Evolutionary conservation across 179 eudicot species (phyloP), one percentile per base, ranked within the genome.

Genomic region (Actinidia arguta): DNA sequence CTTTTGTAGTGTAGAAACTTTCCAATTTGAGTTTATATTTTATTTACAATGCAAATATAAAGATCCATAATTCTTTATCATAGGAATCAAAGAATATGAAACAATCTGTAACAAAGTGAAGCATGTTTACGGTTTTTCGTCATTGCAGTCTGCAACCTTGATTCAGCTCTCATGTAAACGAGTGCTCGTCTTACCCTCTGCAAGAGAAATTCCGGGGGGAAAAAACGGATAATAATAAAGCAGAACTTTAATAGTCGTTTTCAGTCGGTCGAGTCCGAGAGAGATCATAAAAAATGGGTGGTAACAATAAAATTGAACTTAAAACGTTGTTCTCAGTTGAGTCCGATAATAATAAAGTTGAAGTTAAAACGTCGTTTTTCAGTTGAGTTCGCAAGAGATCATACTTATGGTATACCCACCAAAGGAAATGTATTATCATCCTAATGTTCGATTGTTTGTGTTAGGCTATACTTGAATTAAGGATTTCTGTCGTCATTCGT

Each of bases 171-270:
- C 83, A 96, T 88, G 83, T 77, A 92, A 55, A 92, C 79, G 27
- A 94, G 91, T 52, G 86, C 97, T 20, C 93, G 83, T 46, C 78
- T 81, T 79, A 96, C 85, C 83, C 99, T 92, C 99, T 96, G 94
- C 88, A 84, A 4, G 70, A 20, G 76, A 80, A 52, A 56, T 59
- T 44, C 31, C 61, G 79, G 10, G 54, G 42, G 8, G 1, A 11
- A 17, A 59, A 0, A 42, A 36, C 18, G 25, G 20, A 66, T 46
- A 62, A 55, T 50, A 10, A 42, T 18, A 47, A 42, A 68, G 2
- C 12, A 11, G 47, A 78, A 78, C 11, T 18, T 5, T 5, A 47
- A 47, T 4, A 70, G 55, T 42, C 24, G 3, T 52, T 55, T 25
- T 69, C 27, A 59, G n/a, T 20, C 39, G 72, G 22, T n/a, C 27